Conservation (phyloP, 305 asterid genomes). For the Ruellia speciosa region DNA sequence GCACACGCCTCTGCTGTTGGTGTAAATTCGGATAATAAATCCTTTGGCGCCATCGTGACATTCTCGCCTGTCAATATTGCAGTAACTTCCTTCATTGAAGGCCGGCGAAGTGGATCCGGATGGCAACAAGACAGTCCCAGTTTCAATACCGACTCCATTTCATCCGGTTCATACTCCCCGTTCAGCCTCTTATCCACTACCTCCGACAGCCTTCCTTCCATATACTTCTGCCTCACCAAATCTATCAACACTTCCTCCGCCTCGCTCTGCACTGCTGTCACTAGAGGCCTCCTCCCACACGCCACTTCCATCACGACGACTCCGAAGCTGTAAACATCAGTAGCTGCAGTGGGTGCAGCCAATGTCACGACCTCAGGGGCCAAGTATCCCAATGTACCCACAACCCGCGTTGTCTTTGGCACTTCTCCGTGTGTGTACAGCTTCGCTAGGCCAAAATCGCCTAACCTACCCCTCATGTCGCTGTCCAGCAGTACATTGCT, state of each 20-base stretch:
- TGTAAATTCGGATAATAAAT: slow-evolving; percentile 34
- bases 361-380: slow-evolving; percentile 69
- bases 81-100: slow-evolving; percentile 61
- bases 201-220: slow-evolving; percentile 44
- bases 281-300: slow-evolving; percentile 67
- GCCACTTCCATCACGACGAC: slow-evolving; percentile 79
- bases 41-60: slow-evolving; percentile 37
- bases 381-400: slow-evolving; percentile 66
- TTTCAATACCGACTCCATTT: slow-evolving; percentile 63
- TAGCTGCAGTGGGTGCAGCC: slow-evolving; percentile 62
- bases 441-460: slow-evolving; percentile 75
- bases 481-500: slow-evolving; percentile 60
- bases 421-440: slow-evolving; percentile 58
- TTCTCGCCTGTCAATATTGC: slow-evolving; percentile 52
- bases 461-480: slow-evolving; percentile 65
- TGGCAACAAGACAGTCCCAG: slow-evolving; percentile 75
- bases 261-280: slow-evolving; percentile 34
- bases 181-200: slow-evolving; percentile 56
- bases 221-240: slow-evolving; percentile 60
- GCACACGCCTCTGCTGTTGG: slow-evolving; percentile 23
- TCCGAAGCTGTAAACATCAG: slow-evolving; percentile 77
- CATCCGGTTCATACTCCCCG: slow-evolving; percentile 52
- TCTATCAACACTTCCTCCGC: slow-evolving; percentile 73
- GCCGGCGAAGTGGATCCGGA: slow-evolving; percentile 68
- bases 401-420: slow-evolving; percentile 60